Base-by-base conservation (phyloP, 768 basidiomycete species). In the Psilocybe azurescens region DNA sequence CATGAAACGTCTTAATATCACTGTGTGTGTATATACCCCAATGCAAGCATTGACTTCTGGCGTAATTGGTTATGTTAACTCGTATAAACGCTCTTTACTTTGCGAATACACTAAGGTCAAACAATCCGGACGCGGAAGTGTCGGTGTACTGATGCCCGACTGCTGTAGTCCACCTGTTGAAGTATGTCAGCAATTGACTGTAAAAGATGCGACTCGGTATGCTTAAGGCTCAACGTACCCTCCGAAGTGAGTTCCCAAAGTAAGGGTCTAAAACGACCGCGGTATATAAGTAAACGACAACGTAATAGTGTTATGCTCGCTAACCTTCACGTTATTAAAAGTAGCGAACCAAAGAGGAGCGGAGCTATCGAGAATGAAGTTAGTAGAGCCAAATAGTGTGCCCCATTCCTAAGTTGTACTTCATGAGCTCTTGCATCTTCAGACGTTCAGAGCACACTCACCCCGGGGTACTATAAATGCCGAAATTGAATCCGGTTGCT, bases 71-170 rank as follows among this genome's bases (percentile, higher is more conserved):
- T 24, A 24, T 2, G 24, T 24, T 24, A 2, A 24, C 24, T 24
- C 24, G 2, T 24, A 24, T 24, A 2, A 24, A 24, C 24, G 24
- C 24, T 24, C 24, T 44, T 44, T n/a, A 44, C 2, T 44, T 44
- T 3, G 61, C 48, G 29, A 66, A 62, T 8, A 64, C 65, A 54
- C 59, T 71, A 30, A 72, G 67, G 50, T 71, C 72, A 46, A 73
- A 73, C 18, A 62, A 57, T 16, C 72, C 72, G 10, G 72, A 73
- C 4, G 72, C 72, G 11, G 70, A 70, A 5, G 62, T 59, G 41
- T 73, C 70, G 8, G 70, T 73, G 53, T 73, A 71, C 39, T 73
- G 72, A 46, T 73, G 65, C 5, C 70, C 72, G 16, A 70, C 67
- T n/a, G 70, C 69, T 3, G 66, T 49, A 16, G 70, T 68, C 69